Evolutionary conservation across 768 basidiomycete genomes (phyloP), one percentile per base, ranked within the genome.

Genomic region (Boletus sensibilis): DNA sequence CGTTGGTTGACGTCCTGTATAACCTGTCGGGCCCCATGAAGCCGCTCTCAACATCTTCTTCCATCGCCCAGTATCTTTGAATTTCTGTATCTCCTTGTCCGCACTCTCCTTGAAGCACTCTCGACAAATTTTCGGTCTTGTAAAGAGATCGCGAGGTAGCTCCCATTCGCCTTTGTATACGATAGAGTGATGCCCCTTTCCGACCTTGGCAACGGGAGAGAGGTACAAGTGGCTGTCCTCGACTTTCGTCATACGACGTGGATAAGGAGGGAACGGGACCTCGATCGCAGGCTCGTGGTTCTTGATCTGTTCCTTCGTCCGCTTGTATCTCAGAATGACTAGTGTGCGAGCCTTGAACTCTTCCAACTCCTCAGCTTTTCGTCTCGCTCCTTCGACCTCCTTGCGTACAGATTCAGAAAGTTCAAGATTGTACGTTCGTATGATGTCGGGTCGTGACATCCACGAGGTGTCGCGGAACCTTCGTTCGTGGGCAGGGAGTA

Each of bases 121-220:
- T 0, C 45, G 31, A 65, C 82, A 83, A 2, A 82, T 21, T 0
- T 62, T 56, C 2, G 72, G 69, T 3, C 64, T 68, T 7, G 69
- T 48, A 5, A 82, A 67, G 7, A 77, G 18, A 18, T 72, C 66
- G 1, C 77, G 75, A 1, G 84, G 83, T 2, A 86, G 61, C 39
- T 82, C 81, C 73, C 78, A 79, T 52, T 82, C 79, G 7, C 76
- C 81, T 39, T 72, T 63, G 60, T 81, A 80, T 0, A 83, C 81
- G 34, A 68, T 44, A 0, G 85, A 86, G 61, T 87, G 85, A 60
- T 82, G 61, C 0, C 86, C 84, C 0, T 14, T 1, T 5, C 83
- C 85, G 8, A 76, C 57, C 31, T 43, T 60, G 34, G 74, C 61
- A 0, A 41, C 37, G 0, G 76, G 74, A 2, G 75, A 75, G 50